Evolutionary conservation across 345 rosid species (phyloP).

Genomic region (Excoecaria cochinchinensis): DNA sequence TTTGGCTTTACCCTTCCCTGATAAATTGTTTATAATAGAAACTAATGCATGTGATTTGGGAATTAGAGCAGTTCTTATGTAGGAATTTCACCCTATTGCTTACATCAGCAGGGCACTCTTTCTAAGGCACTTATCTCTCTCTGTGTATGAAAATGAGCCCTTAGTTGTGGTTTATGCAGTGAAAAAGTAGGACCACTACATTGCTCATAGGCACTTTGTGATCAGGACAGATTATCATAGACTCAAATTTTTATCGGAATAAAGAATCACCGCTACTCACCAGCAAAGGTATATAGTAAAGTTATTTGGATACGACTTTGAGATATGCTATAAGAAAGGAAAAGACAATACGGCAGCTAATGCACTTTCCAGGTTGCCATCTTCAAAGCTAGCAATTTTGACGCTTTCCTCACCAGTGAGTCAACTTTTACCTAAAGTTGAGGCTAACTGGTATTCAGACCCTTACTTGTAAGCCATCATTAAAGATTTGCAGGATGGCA

Average conservation of each 20-base stretch:
- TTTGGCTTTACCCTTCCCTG: background rate
- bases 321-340: background rate
- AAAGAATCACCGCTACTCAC: background rate
- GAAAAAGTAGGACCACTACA: too few species aligned
- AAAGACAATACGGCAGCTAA: background rate
- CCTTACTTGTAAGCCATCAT: background rate
- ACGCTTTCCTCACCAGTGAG: background rate
- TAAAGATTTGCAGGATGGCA: background rate
- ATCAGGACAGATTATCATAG: too few species aligned
- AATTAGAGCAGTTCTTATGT: conserved; percentile 2
- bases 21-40: background rate
- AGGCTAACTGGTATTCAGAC: too few species aligned
- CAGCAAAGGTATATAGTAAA: background rate
- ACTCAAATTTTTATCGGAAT: too few species aligned
- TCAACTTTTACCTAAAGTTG: background rate
- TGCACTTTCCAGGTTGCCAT: background rate
- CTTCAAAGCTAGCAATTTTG: too few species aligned
- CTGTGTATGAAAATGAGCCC: conserved; percentile 6
- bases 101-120: background rate
- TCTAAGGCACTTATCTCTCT: background rate
- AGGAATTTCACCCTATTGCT: background rate
- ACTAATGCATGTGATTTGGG: background rate
- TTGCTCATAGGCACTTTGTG: too few species aligned
- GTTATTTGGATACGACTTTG: background rate
- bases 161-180: background rate